phyloP scores from a whole-genome alignment of 2,329 filamentous ascomycete species.

The Stagonosporopsis rhizophila region DNA sequence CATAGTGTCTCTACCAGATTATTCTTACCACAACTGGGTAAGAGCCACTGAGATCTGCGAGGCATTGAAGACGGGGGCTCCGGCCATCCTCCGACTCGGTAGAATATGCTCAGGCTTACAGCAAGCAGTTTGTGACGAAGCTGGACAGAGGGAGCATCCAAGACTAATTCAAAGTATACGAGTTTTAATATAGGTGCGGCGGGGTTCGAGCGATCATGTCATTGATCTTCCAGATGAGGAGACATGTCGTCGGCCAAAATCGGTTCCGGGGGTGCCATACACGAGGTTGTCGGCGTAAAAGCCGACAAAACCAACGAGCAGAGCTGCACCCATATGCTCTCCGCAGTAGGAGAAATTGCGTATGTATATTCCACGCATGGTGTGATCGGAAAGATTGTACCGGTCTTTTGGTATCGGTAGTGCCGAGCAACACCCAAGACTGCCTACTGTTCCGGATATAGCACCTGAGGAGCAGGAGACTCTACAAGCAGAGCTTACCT shows the following conservation, averaged over 20 bases:
- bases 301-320: neutral
- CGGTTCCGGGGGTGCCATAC: neutral
- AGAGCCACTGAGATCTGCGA: too few species aligned
- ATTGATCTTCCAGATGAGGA: neutral
- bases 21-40: too few species aligned
- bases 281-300: neutral
- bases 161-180: neutral
- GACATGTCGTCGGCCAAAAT: neutral
- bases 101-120: neutral
- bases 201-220: neutral
- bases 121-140: neutral
- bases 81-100: neutral
- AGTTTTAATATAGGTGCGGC: neutral
- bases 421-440: neutral
- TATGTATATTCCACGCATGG: neutral
- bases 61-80: too few species aligned
- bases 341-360: neutral
- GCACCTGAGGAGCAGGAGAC: neutral
- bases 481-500: too few species aligned
- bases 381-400: neutral
- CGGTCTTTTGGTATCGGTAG: neutral
- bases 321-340: neutral
- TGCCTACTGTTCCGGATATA: neutral
- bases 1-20: too few species aligned
- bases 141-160: neutral